A percentile compares a stretch with the other conserved stretches of the same genome.
Evolutionary conservation across 306 rosid genomes (phyloP).

Genomic region (Vigna mungo): DNA sequence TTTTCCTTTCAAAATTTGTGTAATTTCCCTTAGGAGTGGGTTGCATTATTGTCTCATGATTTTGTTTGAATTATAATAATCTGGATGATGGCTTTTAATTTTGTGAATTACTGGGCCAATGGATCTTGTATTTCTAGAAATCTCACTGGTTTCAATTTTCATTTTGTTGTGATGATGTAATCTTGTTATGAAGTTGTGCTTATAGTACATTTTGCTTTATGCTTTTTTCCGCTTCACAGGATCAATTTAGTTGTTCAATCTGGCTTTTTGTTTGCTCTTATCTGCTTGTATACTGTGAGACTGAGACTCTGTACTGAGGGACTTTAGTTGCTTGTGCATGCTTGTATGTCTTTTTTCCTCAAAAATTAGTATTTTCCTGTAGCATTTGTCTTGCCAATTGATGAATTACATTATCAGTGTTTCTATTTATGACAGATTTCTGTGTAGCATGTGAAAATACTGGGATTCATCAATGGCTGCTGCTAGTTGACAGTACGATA

Average conservation of each 20-base stretch:
- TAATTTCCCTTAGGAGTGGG: conserved; percentile 16
- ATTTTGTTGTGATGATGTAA: conserved; percentile 29
- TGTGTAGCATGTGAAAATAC: conserved; percentile 31
- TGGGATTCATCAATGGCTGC: conserved; percentile 49
- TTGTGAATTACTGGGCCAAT: conserved; percentile 3
- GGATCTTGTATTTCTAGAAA: conserved; percentile 27
- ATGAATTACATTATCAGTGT: conserved; percentile 41
- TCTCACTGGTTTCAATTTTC: conserved; percentile 21
- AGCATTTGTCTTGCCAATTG: conserved; percentile 26
- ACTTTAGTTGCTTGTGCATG: conserved; percentile 34
- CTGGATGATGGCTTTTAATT: conserved; percentile 15
- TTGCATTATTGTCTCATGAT: not conserved
- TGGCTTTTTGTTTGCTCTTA: conserved; percentile 33
- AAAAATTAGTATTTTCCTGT: not conserved
- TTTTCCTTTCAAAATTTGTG: conserved; percentile 8
- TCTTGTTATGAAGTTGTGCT: conserved; percentile 37
- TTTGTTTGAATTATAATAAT: conserved; percentile 32
- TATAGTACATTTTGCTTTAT: conserved; percentile 27
- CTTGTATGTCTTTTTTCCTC: conserved; percentile 18
- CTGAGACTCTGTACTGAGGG: not conserved
- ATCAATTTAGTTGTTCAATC: conserved; percentile 13
- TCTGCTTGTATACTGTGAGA: conserved; percentile 9
- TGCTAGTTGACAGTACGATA: conserved; percentile 19
- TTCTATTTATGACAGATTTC: conserved; percentile 34
- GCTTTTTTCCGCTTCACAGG: not conserved